Percentiles rank a stretch among this genome's conserved stretches.
Evolutionary conservation across 23 red algal genomes (phyloP).

Genomic region (Porphyridium purpureum): DNA sequence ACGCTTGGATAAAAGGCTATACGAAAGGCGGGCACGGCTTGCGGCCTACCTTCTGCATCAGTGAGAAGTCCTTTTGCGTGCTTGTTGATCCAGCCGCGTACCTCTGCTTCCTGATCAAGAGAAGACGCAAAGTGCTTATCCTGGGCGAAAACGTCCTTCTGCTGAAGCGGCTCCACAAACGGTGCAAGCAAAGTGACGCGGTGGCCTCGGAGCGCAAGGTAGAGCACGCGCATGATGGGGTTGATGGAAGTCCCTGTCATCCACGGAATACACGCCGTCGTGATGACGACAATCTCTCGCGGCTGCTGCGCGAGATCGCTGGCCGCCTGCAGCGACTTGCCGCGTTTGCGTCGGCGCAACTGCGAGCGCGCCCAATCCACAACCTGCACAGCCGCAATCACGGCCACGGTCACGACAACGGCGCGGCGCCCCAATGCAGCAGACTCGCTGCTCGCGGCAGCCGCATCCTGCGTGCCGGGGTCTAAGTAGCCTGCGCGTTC

Average conservation of each 20-base stretch:
- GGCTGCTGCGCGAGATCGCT: constrained; percentile 19
- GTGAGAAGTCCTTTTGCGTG: not conserved
- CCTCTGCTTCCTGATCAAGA: constrained; percentile 13
- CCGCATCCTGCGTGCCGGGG: too few relatives aligned
- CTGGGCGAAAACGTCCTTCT: constrained; percentile 15
- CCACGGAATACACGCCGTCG: constrained; percentile 58
- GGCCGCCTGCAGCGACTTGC: constrained; percentile 5
- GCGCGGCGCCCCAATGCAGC: too few relatives aligned
- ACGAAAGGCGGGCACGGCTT: not conserved
- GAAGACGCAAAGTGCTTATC: constrained; percentile 1
- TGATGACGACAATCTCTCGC: constrained; percentile 34
- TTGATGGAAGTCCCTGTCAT: constrained; percentile 65
- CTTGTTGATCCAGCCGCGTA: constrained; percentile 12
- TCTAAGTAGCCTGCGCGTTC: too few relatives aligned
- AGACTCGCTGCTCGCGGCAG: too few relatives aligned
- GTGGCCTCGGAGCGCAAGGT: constrained; percentile 47
- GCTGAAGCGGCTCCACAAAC: constrained; percentile 27
- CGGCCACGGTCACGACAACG: too few relatives aligned
- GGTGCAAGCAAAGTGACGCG: constrained; percentile 45
- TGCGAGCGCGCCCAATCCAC: too few relatives aligned
- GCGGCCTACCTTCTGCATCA: constrained; percentile 1
- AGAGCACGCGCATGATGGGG: constrained; percentile 26
- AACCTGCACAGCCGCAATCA: too few relatives aligned
- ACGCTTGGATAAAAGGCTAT: constrained; percentile 49
- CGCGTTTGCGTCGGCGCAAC: too few relatives aligned